Base-by-base conservation (phyloP, 202 grass and related monocot species). In the Cymbopogon flexuosus region DNA sequence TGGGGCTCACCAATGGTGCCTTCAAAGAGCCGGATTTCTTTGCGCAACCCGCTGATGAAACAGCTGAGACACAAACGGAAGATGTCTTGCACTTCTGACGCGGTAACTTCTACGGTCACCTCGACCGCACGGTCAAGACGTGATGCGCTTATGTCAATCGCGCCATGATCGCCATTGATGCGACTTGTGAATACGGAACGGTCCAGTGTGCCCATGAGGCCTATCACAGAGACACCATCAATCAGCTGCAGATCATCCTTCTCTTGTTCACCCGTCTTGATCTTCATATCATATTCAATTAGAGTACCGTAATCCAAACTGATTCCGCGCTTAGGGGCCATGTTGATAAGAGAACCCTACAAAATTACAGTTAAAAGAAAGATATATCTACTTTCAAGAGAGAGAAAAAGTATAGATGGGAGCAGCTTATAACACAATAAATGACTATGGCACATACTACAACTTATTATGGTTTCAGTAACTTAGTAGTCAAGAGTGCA, bases 251-350 rank as follows among this genome's bases (percentile, higher is more conserved):
- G 56, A 19, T 74, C 71, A 76, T 62, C 57, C 15, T 57, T 30
- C 16, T 45, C 73, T 3, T 43, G 22, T 76, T 43, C 12, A 1
- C 57, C 23, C n/a, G 22, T 45, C 36, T 76, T 76, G 22, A 76
- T 62, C 21, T 16, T 62, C 73, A 77, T 63, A 15, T 77, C 74
- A 33, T 62, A 77, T 77, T 77, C 74, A 9, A 63, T 62, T 45
- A 77, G 37, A 77, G 7, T 41, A 75, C 3, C 1, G 8, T 0
- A 8, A 6, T 1, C 2, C 5, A 62, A 43, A 3, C n/a, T 2
- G 1, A 77, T 77, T 37, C 74, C 74, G 3, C 57, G 56, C 15
- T 77, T 77, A 16, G 74, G 74, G 19, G 72, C 10, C 8, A 77
- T 77, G 13, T 30, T 10, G 8, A 77, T 16, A 21, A 75, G 34